Evolutionary conservation across 2,329 filamentous ascomycete species (phyloP).

Genomic region (Pyricularia sp.): DNA sequence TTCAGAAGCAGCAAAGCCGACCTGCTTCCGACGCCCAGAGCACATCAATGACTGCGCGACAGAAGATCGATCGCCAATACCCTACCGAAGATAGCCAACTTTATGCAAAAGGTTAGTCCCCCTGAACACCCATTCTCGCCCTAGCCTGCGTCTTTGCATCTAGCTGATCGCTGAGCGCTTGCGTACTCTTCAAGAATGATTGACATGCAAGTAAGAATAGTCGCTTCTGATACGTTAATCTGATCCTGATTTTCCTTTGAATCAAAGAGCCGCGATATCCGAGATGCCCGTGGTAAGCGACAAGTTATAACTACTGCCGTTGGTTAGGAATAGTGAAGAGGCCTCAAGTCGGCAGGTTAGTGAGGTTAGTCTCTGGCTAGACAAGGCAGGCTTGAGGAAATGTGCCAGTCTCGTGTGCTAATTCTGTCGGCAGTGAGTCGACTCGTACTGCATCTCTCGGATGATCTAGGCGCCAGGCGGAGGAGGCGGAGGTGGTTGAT

Average conservation of each 20-base stretch:
- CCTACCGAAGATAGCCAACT: neutral
- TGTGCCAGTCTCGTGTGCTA: neutral
- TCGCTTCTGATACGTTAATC: neutral
- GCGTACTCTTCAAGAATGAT: neutral
- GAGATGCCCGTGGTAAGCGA: neutral
- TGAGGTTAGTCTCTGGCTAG: neutral
- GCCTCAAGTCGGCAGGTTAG: neutral
- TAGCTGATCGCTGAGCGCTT: neutral
- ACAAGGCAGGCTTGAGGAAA: neutral
- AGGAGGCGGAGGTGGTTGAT: constrained; percentile 21
- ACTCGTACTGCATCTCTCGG: neutral
- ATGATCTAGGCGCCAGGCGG: constrained; percentile 9
- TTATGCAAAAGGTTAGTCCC: neutral
- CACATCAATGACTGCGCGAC: neutral
- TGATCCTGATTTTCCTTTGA: neutral
- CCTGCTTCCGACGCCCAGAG: neutral
- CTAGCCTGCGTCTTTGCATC: neutral
- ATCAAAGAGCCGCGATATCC: neutral
- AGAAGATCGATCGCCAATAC: neutral
- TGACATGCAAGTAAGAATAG: neutral
- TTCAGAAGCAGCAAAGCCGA: neutral
- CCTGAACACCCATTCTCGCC: neutral
- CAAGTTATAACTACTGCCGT: neutral
- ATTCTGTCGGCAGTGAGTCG: neutral
- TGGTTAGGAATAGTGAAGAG: neutral